These are phyloP conservation scores for Elaphomyces granulatus DNA, from an alignment of 495 filamentous ascomycete species.

Conservation along the genomic window DNA sequence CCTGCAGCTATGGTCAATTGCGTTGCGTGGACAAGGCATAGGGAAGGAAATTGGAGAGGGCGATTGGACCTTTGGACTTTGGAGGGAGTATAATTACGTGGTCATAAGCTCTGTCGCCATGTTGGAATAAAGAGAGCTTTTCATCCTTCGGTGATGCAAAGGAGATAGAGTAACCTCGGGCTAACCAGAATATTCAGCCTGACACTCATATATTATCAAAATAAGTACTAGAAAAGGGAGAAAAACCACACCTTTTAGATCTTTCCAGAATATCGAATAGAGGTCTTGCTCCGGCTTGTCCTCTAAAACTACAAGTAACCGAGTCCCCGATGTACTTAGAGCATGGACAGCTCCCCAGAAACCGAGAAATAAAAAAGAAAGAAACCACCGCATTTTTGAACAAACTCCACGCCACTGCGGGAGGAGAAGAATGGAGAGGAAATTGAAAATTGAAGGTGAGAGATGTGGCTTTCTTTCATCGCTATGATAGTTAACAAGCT, in stretches of 20 bases:
- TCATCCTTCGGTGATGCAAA: constrained; percentile 83
- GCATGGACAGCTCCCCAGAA: constrained; percentile 55
- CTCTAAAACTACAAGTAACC: constrained; percentile 77
- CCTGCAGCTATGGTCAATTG: constrained; percentile 37
- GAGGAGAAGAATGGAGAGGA: constrained; percentile 10
- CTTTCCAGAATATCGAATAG: constrained; percentile 71
- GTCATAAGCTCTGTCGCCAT: constrained; percentile 80
- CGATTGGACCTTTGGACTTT: constrained; percentile 67
- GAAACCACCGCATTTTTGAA: constrained; percentile 59
- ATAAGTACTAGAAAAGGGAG: too few relatives aligned
- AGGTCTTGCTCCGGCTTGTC: constrained; percentile 60
- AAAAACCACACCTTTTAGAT: constrained; percentile 59
- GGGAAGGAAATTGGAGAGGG: too few relatives aligned
- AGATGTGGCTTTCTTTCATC: constrained; percentile 13
- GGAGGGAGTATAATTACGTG: constrained; percentile 78
- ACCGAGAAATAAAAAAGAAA: constrained; percentile 51
- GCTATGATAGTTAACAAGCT: constrained; percentile 6
- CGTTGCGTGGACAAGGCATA: neutral
- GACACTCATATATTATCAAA: too few relatives aligned
- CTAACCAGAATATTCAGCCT: constrained; percentile 32
- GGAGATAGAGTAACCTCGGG: constrained; percentile 61
- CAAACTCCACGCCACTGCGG: constrained; percentile 24
- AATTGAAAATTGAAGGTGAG: constrained; percentile 2
- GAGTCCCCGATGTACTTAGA: constrained; percentile 63
- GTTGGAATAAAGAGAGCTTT: constrained; percentile 64